phyloP scores from a whole-genome alignment of 768 basidiomycete species.

The Lactarius indigo region DNA sequence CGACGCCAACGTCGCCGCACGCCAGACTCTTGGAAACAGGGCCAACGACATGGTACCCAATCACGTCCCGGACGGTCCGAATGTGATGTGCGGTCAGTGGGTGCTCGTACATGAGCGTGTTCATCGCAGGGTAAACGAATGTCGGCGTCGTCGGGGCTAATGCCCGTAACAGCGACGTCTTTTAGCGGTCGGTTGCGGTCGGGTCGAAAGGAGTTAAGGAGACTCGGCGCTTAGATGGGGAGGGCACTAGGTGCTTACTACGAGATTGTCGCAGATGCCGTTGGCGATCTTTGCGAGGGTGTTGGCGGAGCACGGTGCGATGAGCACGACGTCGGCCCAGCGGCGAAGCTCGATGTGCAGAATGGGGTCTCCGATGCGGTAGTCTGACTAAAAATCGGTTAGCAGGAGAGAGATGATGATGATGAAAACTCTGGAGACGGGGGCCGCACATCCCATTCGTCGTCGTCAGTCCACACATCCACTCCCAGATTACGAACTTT shows the following conservation, averaged over 20 bases:
- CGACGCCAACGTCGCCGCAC: slow-evolving; percentile 90
- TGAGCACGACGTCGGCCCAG: slow-evolving; percentile 94
- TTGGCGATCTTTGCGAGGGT: slow-evolving; percentile 90
- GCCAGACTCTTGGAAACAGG: slow-evolving; percentile 87
- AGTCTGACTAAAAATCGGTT: slow-evolving; percentile 48
- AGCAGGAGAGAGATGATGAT: too few relatives aligned
- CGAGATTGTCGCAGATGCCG: slow-evolving; percentile 88
- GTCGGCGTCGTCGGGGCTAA: slow-evolving; percentile 81
- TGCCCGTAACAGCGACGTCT: slow-evolving; percentile 83
- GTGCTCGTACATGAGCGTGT: slow-evolving; percentile 96
- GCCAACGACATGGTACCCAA: slow-evolving; percentile 78
- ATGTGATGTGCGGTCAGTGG: slow-evolving; percentile 87
- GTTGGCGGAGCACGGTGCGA: slow-evolving; percentile 97
- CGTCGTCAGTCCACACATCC: slow-evolving; percentile 82
- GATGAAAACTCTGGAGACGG: neutral
- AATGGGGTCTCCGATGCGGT: slow-evolving; percentile 84
- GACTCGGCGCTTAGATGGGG: too few relatives aligned
- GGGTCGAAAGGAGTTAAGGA: neutral
- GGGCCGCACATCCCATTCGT: slow-evolving; percentile 84
- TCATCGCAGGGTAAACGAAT: slow-evolving; percentile 96
- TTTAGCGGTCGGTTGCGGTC: neutral
- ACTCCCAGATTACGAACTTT: slow-evolving; percentile 51
- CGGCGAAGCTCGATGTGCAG: slow-evolving; percentile 91
- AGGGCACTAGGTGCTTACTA: slow-evolving; percentile 40
- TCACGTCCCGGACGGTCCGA: slow-evolving; percentile 63